Percentiles rank a stretch among this genome's conserved stretches.
phyloP scores from a whole-genome alignment of 176 grass and related monocot genomes.

The Carex kokanica region DNA sequence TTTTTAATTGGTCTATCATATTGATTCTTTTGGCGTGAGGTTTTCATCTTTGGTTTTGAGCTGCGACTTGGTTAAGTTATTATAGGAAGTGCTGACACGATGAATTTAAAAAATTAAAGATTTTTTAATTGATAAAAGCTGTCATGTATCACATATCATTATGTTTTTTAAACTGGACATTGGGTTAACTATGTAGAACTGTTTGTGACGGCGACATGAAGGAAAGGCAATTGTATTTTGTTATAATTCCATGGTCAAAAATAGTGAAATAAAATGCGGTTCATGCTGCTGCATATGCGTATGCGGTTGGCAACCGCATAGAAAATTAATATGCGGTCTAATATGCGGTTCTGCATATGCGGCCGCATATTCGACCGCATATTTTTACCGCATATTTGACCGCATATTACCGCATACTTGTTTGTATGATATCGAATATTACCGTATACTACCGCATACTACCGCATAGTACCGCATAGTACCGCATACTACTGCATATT shows the following conservation, averaged over 20 bases:
- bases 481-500: no score
- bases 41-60: neutral
- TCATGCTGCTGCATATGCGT: no score
- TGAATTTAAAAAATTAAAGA: conserved; percentile 5
- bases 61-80: neutral
- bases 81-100: conserved; percentile 9
- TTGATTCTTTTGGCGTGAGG: conserved; percentile 8
- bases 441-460: no score
- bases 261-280: no score
- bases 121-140: neutral
- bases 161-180: neutral
- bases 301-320: no score
- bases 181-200: neutral
- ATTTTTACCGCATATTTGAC: no score
- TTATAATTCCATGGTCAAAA: neutral
- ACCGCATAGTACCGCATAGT: no score
- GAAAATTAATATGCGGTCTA: no score
- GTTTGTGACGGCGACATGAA: neutral
- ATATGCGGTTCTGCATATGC: no score
- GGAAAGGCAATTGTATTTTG: neutral
- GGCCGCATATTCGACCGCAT: no score
- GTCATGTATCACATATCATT: neutral
- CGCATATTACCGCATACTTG: no score
- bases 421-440: no score
- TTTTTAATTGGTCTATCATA: conserved; percentile 3